phyloP scores from a whole-genome alignment of 257 asterid genomes.

The Leonotis leonurus region DNA sequence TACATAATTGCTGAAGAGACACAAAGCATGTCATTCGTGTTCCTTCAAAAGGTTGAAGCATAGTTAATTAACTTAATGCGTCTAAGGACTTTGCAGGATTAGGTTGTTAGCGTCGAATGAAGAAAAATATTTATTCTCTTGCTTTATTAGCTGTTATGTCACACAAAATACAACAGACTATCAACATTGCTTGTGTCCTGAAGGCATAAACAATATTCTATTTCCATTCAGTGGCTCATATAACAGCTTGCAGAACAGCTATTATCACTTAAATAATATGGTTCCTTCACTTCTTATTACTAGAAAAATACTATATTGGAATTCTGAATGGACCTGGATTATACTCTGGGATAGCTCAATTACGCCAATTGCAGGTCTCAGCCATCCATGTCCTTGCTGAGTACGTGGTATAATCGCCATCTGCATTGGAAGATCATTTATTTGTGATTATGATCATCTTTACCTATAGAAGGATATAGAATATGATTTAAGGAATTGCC shows the following conservation, averaged over 20 bases:
- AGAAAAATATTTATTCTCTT: not conserved
- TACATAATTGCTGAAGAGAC: not conserved
- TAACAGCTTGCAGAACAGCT: not conserved
- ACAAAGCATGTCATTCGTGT: not conserved
- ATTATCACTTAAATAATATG: slow-evolving; percentile 1
- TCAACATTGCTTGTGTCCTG: not conserved
- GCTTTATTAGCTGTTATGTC: not conserved
- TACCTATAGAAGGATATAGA: not conserved
- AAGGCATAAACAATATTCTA: not conserved
- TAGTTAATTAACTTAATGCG: not conserved
- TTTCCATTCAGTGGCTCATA: not conserved
- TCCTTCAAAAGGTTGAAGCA: not conserved
- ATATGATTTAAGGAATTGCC: not conserved
- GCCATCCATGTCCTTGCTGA: slow-evolving; percentile 91
- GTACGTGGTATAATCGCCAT: slow-evolving; percentile 89
- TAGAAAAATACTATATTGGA: not conserved
- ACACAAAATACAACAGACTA: not conserved
- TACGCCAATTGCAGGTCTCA: slow-evolving; percentile 98
- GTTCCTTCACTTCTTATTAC: slow-evolving; percentile 8
- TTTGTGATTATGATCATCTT: slow-evolving; percentile 9
- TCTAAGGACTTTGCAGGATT: not conserved
- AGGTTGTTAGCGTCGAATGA: not conserved
- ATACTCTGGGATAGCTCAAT: slow-evolving; percentile 90
- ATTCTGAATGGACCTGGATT: slow-evolving; percentile 54
- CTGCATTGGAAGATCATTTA: slow-evolving; percentile 36